Evolutionary conservation across 768 basidiomycete species (phyloP).

Genomic region (Paxillus rubicundulus): DNA sequence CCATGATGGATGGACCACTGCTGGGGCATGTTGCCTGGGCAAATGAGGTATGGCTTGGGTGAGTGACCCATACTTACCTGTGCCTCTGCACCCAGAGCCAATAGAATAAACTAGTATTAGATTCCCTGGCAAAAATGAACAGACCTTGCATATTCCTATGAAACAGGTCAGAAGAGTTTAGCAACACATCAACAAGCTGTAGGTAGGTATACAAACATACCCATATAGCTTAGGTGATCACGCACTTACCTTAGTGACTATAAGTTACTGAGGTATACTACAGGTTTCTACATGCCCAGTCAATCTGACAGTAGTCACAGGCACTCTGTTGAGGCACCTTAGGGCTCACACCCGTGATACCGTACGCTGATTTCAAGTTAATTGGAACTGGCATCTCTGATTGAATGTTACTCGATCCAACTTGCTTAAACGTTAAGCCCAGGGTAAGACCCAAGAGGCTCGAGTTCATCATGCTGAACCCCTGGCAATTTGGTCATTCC

Average conservation of each 20-base stretch:
- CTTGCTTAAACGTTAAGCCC: too few relatives aligned
- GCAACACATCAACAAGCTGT: background rate
- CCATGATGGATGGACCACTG: too few relatives aligned
- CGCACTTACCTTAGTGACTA: too few relatives aligned
- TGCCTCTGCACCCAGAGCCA: constrained; percentile 14
- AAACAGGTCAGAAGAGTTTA: constrained; percentile 2
- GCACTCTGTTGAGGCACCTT: constrained; percentile 45
- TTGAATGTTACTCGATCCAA: too few relatives aligned
- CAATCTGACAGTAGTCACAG: constrained; percentile 56
- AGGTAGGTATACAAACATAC: too few relatives aligned
- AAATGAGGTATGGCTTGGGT: background rate
- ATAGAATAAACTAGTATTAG: background rate
- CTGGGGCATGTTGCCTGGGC: too few relatives aligned
- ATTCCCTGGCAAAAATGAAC: background rate
- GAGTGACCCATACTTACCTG: constrained; percentile 18
- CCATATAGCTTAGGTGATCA: too few relatives aligned
- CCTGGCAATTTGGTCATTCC: too few relatives aligned
- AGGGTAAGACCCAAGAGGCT: too few relatives aligned
- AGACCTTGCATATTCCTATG: constrained; percentile 30
- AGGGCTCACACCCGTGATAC: constrained; percentile 47
- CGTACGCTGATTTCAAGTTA: constrained; percentile 47
- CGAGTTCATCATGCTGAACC: too few relatives aligned
- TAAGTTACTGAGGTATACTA: too few relatives aligned
- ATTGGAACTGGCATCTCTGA: too few relatives aligned
- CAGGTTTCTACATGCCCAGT: constrained; percentile 35